These are phyloP conservation scores for Guyanaporus albipodus DNA, from an alignment of 768 basidiomycete genomes.

Conservation along the genomic window DNA sequence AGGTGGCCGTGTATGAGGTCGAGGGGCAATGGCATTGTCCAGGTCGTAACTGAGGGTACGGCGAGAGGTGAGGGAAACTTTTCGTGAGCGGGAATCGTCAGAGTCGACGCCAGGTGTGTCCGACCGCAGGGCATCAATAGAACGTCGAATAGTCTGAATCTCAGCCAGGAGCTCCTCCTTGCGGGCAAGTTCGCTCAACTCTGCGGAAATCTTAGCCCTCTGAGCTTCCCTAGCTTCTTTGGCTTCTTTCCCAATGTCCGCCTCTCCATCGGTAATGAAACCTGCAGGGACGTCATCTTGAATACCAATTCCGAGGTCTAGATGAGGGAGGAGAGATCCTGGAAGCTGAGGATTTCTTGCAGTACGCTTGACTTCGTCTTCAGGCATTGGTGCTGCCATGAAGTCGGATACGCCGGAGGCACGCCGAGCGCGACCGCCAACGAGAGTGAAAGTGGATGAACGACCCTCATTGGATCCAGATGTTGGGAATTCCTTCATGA, in stretches of 20 bases:
- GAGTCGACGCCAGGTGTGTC: constrained; percentile 52
- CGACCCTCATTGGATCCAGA: constrained; percentile 44
- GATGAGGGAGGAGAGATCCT: constrained; percentile 53
- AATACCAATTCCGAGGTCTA: constrained; percentile 74
- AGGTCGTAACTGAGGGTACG: constrained; percentile 70
- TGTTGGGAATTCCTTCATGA: constrained; percentile 62
- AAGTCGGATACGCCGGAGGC: constrained; percentile 73
- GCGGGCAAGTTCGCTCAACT: constrained; percentile 52
- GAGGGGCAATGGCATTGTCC: constrained; percentile 43
- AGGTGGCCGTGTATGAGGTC: constrained; percentile 66
- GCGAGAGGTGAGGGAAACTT: constrained; percentile 61
- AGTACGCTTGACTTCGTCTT: constrained; percentile 57
- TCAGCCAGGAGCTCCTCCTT: constrained; percentile 72
- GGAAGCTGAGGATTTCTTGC: constrained; percentile 47
- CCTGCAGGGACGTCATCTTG: constrained; percentile 69
- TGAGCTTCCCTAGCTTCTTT: constrained; percentile 30
- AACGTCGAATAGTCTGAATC: constrained; percentile 74
- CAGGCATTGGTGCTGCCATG: constrained; percentile 54
- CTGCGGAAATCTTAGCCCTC: constrained; percentile 37
- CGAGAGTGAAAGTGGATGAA: constrained; percentile 46
- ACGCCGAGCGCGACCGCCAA: constrained; percentile 52
- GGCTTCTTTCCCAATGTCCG: constrained; percentile 27
- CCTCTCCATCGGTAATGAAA: constrained; percentile 53
- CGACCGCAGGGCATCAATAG: constrained; percentile 70
- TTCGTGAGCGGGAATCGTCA: constrained; percentile 59